phyloP scores from a whole-genome alignment of 208 protist species.

The Wallacemonas collosoma region DNA sequence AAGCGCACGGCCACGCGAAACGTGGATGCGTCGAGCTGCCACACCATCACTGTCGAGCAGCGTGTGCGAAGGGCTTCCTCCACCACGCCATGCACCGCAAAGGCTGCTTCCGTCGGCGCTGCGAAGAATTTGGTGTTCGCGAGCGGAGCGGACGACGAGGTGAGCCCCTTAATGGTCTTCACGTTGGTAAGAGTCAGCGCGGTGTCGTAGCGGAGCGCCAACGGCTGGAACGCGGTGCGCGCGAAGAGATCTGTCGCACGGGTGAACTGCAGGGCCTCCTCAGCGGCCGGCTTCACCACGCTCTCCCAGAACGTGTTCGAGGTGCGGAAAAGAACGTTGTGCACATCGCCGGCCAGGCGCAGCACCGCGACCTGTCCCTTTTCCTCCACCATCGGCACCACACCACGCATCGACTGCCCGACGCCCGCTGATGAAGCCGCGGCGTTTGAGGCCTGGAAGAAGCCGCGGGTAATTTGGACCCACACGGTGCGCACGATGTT shows the following conservation, averaged over 20 bases:
- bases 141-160: conserved; percentile 8
- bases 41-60: conserved; percentile 43
- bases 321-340: conserved; percentile 83
- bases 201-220: conserved; percentile 69
- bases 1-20: conserved; percentile 64
- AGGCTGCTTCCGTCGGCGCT: conserved; percentile 22
- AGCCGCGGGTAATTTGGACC: conserved; percentile 69
- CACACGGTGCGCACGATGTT: conserved; percentile 77
- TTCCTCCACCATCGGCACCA: conserved; percentile 46
- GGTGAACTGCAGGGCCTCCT: conserved; percentile 68
- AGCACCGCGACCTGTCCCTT: conserved; percentile 63
- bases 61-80: conserved; percentile 57
- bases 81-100: conserved; percentile 33
- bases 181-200: conserved; percentile 36
- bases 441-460: conserved; percentile 36
- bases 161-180: neutral
- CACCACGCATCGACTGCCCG: neutral
- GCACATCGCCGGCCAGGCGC: conserved; percentile 61
- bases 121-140: conserved; percentile 7
- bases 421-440: neutral
- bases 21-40: conserved; percentile 38
- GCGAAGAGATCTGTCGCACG: conserved; percentile 52
- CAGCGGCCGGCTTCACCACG: conserved; percentile 62
- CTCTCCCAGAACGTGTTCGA: conserved; percentile 59
- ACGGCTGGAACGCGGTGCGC: conserved; percentile 55